Percentiles rank a stretch among this genome's conserved stretches.
Conservation (phyloP, 352 stramenopile genomes). For the Peronospora destructor region DNA sequence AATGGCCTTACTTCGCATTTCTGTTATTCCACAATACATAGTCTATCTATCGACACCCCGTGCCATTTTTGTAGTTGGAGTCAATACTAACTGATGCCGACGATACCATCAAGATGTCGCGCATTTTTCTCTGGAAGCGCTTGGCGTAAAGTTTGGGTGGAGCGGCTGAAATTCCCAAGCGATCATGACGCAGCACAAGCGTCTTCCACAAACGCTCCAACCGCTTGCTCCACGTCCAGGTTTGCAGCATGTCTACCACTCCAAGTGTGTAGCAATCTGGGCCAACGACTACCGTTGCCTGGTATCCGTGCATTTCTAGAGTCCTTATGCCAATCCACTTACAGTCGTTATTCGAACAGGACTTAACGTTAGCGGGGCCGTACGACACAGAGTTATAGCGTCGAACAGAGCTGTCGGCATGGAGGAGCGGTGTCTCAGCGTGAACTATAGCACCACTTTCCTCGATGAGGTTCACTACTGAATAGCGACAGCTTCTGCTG, state of each 20-base stretch:
- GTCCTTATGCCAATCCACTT: conserved; percentile 55
- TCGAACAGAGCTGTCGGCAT: conserved; percentile 9
- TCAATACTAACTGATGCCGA: conserved; percentile 46
- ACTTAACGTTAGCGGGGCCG: conserved; percentile 18
- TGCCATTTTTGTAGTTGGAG: conserved; percentile 11
- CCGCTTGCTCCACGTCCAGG: conserved; percentile 79
- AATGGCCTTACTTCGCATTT: conserved; percentile 2
- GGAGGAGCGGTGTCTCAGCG: conserved; percentile 42
- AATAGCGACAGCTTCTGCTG: conserved; percentile 66
- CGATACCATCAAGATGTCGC: conserved; percentile 77
- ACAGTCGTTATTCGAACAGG: conserved; percentile 22
- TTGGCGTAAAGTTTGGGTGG: conserved; percentile 65
- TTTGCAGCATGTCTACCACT: conserved; percentile 88
- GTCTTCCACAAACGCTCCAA: conserved; percentile 84
- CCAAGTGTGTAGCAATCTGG: conserved; percentile 86
- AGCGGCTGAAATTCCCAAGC: conserved; percentile 71
- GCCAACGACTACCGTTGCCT: conserved; percentile 66
- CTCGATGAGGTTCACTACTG: conserved; percentile 47
- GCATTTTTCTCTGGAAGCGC: conserved; percentile 81
- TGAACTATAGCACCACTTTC: conserved; percentile 29
- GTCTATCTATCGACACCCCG: conserved; percentile 17
- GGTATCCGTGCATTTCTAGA: conserved; percentile 59
- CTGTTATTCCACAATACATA: conserved; percentile 26
- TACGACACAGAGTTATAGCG: conserved; percentile 52
- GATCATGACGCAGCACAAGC: conserved; percentile 56